Conservation (phyloP, 2,329 filamentous ascomycete genomes). For the Hymenoscyphus infarciens region DNA sequence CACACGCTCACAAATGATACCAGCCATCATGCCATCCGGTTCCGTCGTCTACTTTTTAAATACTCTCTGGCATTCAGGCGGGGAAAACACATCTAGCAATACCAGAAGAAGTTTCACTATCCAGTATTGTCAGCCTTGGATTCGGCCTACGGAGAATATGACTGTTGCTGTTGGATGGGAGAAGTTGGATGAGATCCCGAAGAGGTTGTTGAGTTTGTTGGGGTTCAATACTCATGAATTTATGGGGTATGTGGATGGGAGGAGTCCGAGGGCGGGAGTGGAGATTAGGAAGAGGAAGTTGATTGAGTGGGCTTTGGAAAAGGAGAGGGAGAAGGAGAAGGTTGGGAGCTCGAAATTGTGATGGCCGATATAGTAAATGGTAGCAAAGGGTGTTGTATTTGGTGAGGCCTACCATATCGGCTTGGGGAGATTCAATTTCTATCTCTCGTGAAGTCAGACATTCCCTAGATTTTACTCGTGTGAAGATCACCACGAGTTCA, state of each 20-base stretch:
- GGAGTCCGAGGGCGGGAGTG: constrained; percentile 28
- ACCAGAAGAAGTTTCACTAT: constrained; percentile 29
- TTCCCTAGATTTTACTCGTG: too few relatives aligned
- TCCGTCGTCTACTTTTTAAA: constrained; percentile 34
- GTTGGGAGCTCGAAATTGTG: constrained; percentile 9
- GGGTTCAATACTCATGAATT: constrained; percentile 32
- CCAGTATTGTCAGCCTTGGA: constrained; percentile 37
- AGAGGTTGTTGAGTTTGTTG: constrained; percentile 28
- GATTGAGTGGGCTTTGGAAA: constrained; percentile 28
- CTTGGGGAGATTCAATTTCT: too few relatives aligned
- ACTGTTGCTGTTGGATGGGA: constrained; percentile 37
- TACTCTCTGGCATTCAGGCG: constrained; percentile 33
- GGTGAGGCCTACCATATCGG: too few relatives aligned
- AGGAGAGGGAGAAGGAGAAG: constrained; percentile 12
- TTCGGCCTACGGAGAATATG: constrained; percentile 39
- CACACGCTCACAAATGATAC: constrained; percentile 27
- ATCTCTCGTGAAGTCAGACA: too few relatives aligned
- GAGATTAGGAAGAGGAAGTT: constrained; percentile 34
- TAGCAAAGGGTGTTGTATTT: background rate
- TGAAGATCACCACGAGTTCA: too few relatives aligned
- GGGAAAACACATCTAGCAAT: constrained; percentile 26
- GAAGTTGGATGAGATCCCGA: constrained; percentile 29
- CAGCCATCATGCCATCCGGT: constrained; percentile 33
- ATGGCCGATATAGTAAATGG: background rate
- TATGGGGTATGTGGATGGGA: constrained; percentile 33